Evolutionary conservation across 192 early-diverging fungal genomes (phyloP), one percentile per base, ranked within the genome.

Genomic region (Polychytrium aggregatum): DNA sequence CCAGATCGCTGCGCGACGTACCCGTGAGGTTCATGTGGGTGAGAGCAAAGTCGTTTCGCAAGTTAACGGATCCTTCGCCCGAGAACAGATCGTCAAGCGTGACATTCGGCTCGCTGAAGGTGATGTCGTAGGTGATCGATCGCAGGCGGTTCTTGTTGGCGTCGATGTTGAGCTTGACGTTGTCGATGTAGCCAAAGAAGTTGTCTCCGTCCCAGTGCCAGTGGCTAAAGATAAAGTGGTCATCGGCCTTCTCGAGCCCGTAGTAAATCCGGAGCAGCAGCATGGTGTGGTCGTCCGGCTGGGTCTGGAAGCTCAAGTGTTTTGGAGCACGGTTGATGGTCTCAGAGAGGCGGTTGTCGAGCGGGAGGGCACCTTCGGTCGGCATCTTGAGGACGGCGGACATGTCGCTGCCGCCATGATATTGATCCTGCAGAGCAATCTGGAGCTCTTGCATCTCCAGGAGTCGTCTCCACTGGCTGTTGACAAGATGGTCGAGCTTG

Each of bases 381-480:
- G 20, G 40, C n/a, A n/a, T n/a, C n/a, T n/a, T n/a, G n/a, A n/a
- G n/a, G n/a, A n/a, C n/a, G n/a, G n/a, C n/a, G n/a, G n/a, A n/a
- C n/a, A n/a, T n/a, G n/a, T n/a, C n/a, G n/a, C n/a, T n/a, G n/a
- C n/a, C n/a, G n/a, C n/a, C n/a, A n/a, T n/a, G n/a, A n/a, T n/a
- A n/a, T 30, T 31, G 8, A 25, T 25, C n/a, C 50, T 37, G 31
- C 21, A 65, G 44, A 37, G 65, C 53, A 10, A 42, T 60, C 45
- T 71, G 63, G 22, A 59, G 62, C 41, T 71, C 53, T 40, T 71
- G 68, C 25, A 71, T 71, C 50, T 71, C 68, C 6, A 71, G 55
- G 2, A 71, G 43, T 16, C 68, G 40, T 33, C 56, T 59, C 68
- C 68, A 71, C 50, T 71, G 68, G 30, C 63, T 39, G 16, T 46